Evolutionary conservation across 164 flowering plant genomes (phyloP), one percentile per base, ranked within the genome.

Genomic region (Malania oleifera): DNA sequence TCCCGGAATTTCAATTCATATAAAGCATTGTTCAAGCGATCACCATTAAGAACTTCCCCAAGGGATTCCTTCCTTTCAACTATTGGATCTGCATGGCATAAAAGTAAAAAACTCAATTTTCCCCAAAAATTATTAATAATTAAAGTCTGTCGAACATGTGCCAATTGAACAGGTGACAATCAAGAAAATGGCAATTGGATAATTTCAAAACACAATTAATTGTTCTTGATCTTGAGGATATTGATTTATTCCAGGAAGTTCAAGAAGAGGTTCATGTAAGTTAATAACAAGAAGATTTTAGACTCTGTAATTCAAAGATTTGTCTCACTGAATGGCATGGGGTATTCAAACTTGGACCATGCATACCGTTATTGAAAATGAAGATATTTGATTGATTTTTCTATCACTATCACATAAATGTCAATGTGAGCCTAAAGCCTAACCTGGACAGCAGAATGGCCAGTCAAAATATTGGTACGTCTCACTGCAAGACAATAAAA

Each of bases 361-460:
- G 35, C 9, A 9, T 31, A 44, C 52, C 52, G 45, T 26, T 45
- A 26, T 43, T 28, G 34, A 26, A 6, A n/a, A 10, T 39, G 31
- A n/a, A n/a, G n/a, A n/a, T n/a, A n/a, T n/a, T n/a, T n/a, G n/a
- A 18, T 17, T 34, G 23, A 51, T 8, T 34, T 29, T 59, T 27
- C 45, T 40, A 27, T 47, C 28, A 60, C 18, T 51, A 48, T 10
- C 54, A 41, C 56, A 37, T 25, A 14, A 26, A 5, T 37, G 35
- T 48, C 34, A 26, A 34, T 35, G 31, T 34, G 22, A 70, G 55
- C 24, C 61, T 25, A 63, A 58, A 66, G 22, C 62, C 86, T 60
- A 66, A 88, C 96, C 96, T 82, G 96, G 89, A 28, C 29, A 72
- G 73, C 98, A 91, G 76, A 91, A 91, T 28, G 95, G 89, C 73